A percentile compares a stretch with the other conserved stretches of the same genome.
Evolutionary conservation across 2,329 filamentous ascomycete genomes (phyloP).

Genomic region (Pestalotiopsis sp.): DNA sequence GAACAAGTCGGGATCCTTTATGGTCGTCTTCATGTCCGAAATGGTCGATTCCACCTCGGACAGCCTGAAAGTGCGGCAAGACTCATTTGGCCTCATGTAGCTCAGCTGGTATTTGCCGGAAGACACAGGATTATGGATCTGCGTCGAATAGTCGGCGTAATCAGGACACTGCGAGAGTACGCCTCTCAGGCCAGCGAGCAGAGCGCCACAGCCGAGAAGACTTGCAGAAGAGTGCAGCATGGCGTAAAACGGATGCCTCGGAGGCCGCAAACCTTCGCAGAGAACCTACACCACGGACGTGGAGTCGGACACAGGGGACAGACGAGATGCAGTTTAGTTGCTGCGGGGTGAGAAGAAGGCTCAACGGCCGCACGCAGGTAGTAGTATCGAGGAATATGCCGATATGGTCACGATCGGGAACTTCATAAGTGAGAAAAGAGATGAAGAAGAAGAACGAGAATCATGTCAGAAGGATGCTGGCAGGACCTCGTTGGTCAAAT

Average conservation of each 20-base stretch:
- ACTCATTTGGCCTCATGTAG: constrained; percentile 12
- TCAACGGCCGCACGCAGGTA: background rate
- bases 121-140: constrained; percentile 14
- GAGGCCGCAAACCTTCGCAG: background rate
- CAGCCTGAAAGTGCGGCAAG: constrained; percentile 74
- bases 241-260: background rate
- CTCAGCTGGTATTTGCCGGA: constrained; percentile 15
- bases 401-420: background rate
- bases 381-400: background rate
- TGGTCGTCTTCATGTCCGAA: constrained; percentile 37
- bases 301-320: background rate
- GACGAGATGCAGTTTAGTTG: too few relatives aligned
- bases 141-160: constrained; percentile 13
- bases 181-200: background rate
- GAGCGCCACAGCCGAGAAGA: background rate
- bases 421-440: too few relatives aligned
- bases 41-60: constrained; percentile 73
- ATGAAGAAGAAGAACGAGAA: background rate
- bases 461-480: background rate
- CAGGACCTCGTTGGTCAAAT: background rate
- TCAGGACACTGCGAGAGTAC: constrained; percentile 14
- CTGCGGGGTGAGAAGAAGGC: background rate
- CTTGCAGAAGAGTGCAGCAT: background rate
- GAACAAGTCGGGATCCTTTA: constrained; percentile 66
- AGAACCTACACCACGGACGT: background rate